Conservation (phyloP, 2,329 filamentous ascomycete genomes). For the Monilinia polystroma region DNA sequence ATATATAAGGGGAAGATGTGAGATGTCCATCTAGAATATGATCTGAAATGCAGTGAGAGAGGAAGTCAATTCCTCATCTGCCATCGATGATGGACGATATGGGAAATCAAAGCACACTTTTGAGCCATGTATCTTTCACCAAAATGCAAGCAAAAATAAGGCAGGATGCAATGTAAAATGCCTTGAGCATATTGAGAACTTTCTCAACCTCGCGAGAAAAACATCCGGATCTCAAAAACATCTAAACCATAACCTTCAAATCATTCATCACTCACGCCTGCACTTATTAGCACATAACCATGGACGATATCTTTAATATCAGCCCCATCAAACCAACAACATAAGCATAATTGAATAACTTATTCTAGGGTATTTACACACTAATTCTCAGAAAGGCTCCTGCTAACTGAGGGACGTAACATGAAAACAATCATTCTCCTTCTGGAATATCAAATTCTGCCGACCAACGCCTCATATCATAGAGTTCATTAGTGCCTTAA, state of each 20-base stretch:
- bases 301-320: neutral
- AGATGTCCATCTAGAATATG: neutral
- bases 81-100: neutral
- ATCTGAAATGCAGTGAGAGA: too few relatives aligned
- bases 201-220: neutral
- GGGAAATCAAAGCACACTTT: neutral
- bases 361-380: conserved; percentile 29
- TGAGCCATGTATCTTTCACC: neutral
- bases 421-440: conserved; percentile 5
- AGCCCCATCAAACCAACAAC: neutral
- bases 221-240: neutral
- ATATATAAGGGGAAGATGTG: neutral
- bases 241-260: neutral
- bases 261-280: neutral
- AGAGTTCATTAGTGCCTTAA: conserved; percentile 17
- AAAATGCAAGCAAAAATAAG: neutral
- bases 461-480: conserved; percentile 20
- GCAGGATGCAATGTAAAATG: neutral
- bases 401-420: neutral
- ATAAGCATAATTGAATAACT: conserved; percentile 2
- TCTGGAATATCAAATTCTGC: conserved; percentile 21
- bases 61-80: neutral
- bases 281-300: neutral
- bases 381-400: neutral
- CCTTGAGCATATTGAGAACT: neutral